phyloP scores from a whole-genome alignment of 805 yeast genomes.

The Metschnikowia lachancei region DNA sequence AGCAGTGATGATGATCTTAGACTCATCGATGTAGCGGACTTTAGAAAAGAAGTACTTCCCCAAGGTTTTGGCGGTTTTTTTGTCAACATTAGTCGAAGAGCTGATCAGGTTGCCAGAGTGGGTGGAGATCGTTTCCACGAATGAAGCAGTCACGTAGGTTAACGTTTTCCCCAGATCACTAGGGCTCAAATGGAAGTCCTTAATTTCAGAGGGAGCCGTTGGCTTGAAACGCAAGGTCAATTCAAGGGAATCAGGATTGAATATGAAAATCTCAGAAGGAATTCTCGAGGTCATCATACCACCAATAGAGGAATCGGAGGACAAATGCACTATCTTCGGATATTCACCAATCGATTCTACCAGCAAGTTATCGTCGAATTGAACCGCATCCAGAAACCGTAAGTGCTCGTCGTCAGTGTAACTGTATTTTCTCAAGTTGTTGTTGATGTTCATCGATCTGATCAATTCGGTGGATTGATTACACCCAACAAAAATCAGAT shows the following conservation, averaged over 20 bases:
- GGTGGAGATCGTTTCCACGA: constrained; percentile 52
- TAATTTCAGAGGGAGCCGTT: constrained; percentile 47
- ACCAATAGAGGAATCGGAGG: constrained; percentile 60
- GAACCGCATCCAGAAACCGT: constrained; percentile 58
- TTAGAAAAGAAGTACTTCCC: constrained; percentile 37
- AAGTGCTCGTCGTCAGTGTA: constrained; percentile 57
- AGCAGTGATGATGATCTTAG: constrained; percentile 35
- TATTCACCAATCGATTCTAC: constrained; percentile 47
- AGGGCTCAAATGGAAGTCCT: constrained; percentile 66
- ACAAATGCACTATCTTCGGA: constrained; percentile 58
- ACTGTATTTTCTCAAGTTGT: constrained; percentile 67
- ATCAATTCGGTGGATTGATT: constrained; percentile 64
- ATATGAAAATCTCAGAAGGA: constrained; percentile 62
- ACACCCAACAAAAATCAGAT: constrained; percentile 66
- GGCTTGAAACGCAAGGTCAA: constrained; percentile 55
- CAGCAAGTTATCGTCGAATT: constrained; percentile 47
- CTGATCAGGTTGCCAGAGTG: constrained; percentile 41
- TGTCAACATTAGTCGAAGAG: constrained; percentile 23
- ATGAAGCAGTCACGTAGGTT: constrained; percentile 56
- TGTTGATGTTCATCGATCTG: constrained; percentile 55
- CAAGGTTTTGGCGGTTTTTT: constrained; percentile 22
- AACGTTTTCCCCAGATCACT: constrained; percentile 56
- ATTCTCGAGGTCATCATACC: constrained; percentile 65
- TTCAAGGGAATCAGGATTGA: constrained; percentile 54
- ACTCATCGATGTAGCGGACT: constrained; percentile 39